phyloP scores from a whole-genome alignment of 108 stramenopile species.

The Aureococcus anophagefferens region DNA sequence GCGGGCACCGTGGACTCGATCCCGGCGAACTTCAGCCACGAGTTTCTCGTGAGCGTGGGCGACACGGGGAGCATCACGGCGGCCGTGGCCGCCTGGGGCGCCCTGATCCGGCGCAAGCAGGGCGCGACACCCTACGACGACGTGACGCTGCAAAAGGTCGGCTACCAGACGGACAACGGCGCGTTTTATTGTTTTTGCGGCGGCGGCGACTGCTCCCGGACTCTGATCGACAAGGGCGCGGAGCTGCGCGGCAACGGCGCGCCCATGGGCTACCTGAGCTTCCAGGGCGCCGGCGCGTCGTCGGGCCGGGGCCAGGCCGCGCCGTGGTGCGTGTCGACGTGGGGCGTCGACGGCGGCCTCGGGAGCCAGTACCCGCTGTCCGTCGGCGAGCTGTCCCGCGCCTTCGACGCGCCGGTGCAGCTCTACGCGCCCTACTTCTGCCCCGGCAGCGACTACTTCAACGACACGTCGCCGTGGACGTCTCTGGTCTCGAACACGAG shows the following conservation, averaged over 20 bases:
- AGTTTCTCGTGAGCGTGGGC: slow-evolving; percentile 5
- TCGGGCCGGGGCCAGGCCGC: no score
- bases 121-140: slow-evolving; percentile 6
- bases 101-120: slow-evolving; percentile 10
- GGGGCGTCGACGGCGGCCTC: slow-evolving; percentile 35
- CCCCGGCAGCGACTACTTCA: slow-evolving; percentile 21
- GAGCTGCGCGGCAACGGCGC: slow-evolving; percentile 15
- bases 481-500: slow-evolving; percentile 17
- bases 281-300: slow-evolving; percentile 39
- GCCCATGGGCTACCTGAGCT: slow-evolving; percentile 36
- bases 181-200: slow-evolving; percentile 38
- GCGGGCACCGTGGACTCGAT: slow-evolving; percentile 13
- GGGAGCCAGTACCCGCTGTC: slow-evolving; percentile 22
- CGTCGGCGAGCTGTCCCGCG: slow-evolving; percentile 14
- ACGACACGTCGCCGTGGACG: slow-evolving; percentile 8
- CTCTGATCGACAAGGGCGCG: slow-evolving; percentile 17
- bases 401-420: slow-evolving; percentile 25
- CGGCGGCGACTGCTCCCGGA: slow-evolving; percentile 26
- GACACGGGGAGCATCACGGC: slow-evolving; percentile 22
- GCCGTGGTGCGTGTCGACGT: slow-evolving; percentile 35
- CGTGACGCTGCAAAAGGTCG: slow-evolving; percentile 32
- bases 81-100: slow-evolving; percentile 31
- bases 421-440: slow-evolving; percentile 42
- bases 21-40: slow-evolving; percentile 11
- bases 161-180: slow-evolving; percentile 43